phyloP scores from a whole-genome alignment of 495 filamentous ascomycete species.

The Evernia prunastri region DNA sequence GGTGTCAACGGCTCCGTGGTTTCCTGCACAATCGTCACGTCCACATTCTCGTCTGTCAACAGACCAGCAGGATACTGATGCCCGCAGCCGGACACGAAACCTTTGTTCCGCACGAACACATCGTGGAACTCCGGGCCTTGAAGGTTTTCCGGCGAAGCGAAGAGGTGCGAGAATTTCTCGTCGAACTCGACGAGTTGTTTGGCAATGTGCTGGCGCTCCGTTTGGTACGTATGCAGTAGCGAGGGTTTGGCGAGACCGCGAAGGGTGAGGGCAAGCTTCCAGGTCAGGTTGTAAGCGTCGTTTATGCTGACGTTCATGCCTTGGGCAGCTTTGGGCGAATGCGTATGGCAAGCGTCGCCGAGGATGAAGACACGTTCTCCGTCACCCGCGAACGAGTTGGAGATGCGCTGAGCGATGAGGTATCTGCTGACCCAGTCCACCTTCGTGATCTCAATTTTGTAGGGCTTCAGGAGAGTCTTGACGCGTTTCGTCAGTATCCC shows the following conservation, averaged over 20 bases:
- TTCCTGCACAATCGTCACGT: not conserved
- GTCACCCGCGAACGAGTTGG: conserved; percentile 53
- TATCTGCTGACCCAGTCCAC: conserved; percentile 8
- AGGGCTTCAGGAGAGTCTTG: not conserved
- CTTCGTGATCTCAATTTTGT: not conserved
- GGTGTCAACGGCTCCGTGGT: not conserved
- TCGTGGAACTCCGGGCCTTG: not conserved
- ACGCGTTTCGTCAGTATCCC: not conserved
- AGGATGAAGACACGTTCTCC: conserved; percentile 67
- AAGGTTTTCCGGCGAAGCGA: not conserved
- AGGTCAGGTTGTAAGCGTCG: conserved; percentile 74
- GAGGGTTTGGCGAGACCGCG: conserved; percentile 50
- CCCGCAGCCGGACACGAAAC: not conserved
- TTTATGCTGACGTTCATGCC: conserved; percentile 83
- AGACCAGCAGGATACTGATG: not conserved
- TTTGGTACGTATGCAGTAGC: conserved; percentile 64
- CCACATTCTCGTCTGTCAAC: not conserved
- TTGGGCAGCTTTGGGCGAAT: conserved; percentile 76
- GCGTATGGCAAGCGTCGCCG: conserved; percentile 78
- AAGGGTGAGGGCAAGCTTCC: conserved; percentile 73
- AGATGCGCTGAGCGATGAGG: conserved; percentile 63
- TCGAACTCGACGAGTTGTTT: conserved; percentile 69
- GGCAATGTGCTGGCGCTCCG: conserved; percentile 63
- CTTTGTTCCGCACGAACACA: not conserved
- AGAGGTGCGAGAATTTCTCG: conserved; percentile 28